These are phyloP conservation scores for Paecilomyces niveus DNA, from an alignment of 2,329 filamentous ascomycete genomes.

Conservation along the genomic window DNA sequence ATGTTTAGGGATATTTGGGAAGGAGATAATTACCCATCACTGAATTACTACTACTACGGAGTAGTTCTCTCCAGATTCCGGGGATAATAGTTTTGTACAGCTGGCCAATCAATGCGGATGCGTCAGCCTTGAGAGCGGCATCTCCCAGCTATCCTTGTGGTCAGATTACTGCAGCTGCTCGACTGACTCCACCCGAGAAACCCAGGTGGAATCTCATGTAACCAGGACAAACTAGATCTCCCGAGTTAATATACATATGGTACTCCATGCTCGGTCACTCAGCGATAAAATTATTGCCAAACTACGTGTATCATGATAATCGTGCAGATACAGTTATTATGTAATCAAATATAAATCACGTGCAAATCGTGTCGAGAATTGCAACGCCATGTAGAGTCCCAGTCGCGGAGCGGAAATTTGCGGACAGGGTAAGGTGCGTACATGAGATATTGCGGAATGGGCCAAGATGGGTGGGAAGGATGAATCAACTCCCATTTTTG, in stretches of 20 bases:
- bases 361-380: background rate
- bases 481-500: slow-evolving; percentile 9
- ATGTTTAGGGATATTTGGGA: background rate
- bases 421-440: background rate
- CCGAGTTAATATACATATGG: too few species aligned
- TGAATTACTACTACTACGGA: background rate
- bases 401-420: background rate
- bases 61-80: background rate
- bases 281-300: too few species aligned
- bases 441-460: background rate
- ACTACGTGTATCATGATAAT: too few species aligned
- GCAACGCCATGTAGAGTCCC: background rate
- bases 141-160: background rate
- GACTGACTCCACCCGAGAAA: background rate
- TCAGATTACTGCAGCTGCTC: background rate
- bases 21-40: background rate
- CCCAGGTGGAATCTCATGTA: too few species aligned
- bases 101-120: background rate
- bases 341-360: too few species aligned
- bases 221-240: too few species aligned
- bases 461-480: slow-evolving; percentile 21
- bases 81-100: background rate
- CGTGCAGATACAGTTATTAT: too few species aligned
- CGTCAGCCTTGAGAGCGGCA: background rate
- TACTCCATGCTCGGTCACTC: too few species aligned